Evolutionary conservation across 805 yeast genomes (phyloP).

Genomic region (Metschnikowia cubensis): DNA sequence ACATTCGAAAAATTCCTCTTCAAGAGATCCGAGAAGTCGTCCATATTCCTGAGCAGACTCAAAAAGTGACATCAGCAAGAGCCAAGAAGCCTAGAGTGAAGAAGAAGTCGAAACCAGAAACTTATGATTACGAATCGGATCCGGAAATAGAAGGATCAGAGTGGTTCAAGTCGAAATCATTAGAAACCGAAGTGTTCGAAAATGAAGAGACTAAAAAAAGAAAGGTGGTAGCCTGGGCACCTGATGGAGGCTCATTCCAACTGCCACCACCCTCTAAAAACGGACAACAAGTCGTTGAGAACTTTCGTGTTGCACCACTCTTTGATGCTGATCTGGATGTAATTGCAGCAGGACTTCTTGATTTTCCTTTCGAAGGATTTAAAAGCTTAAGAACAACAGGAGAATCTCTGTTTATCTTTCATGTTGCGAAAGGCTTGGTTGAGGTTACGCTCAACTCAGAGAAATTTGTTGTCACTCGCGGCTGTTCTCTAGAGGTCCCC

Average conservation of each 20-base stretch:
- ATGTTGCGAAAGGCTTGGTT: conserved; percentile 64
- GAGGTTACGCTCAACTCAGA: conserved; percentile 62
- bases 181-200: conserved; percentile 48
- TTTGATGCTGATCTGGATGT: conserved; percentile 60
- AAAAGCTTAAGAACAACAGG: conserved; percentile 61
- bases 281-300: conserved; percentile 35
- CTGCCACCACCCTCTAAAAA: conserved; percentile 34
- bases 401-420: conserved; percentile 68
- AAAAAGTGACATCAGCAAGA: background rate
- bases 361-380: conserved; percentile 56
- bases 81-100: conserved; percentile 7
- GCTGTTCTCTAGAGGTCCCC: conserved; percentile 81
- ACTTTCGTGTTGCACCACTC: conserved; percentile 58
- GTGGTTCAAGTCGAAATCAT: conserved; percentile 45
- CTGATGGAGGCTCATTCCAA: conserved; percentile 45
- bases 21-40: conserved; percentile 58
- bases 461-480: conserved; percentile 58
- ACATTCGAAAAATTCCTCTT: conserved; percentile 40
- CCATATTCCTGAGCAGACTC: conserved; percentile 38
- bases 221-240: conserved; percentile 62
- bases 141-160: conserved; percentile 46
- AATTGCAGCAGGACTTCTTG: conserved; percentile 71
- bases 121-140: conserved; percentile 34
- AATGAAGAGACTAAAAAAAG: conserved; percentile 29
- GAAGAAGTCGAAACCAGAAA: conserved; percentile 14